Evolutionary conservation across 306 rosid species (phyloP), one percentile per base, ranked within the genome.

Genomic region (Medicago ruthenica): DNA sequence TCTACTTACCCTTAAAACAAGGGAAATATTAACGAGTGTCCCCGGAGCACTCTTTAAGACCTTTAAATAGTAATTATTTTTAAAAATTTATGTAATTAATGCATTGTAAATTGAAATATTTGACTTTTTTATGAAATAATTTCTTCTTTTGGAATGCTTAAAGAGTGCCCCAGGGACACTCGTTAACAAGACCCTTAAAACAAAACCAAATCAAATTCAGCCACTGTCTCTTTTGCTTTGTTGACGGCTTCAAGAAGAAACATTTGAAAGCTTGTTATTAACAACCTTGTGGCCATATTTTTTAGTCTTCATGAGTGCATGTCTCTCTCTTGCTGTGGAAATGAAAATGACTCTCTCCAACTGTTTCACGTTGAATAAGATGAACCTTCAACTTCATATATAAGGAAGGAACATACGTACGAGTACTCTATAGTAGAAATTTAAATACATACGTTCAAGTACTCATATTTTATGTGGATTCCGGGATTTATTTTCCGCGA

Each of bases 141-240:
- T n/a, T n/a, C n/a, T n/a, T n/a, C n/a, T n/a, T n/a, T n/a, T n/a
- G n/a, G n/a, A n/a, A n/a, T n/a, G n/a, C n/a, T n/a, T n/a, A n/a
- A n/a, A n/a, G n/a, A n/a, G n/a, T n/a, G n/a, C n/a, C n/a, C n/a
- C n/a, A n/a, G n/a, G n/a, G n/a, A n/a, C n/a, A n/a, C n/a, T n/a
- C n/a, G n/a, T n/a, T n/a, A n/a, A n/a, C n/a, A n/a, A n/a, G n/a
- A 92, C 89, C 96, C 79, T 27, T 79, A 12, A 60, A 21, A 69
- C 63, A 70, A 45, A 12, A 15, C 14, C 51, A 45, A 45, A 45
- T 45, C 51, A 45, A 70, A n/a, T n/a, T n/a, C n/a, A n/a, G n/a
- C n/a, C n/a, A n/a, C n/a, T n/a, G n/a, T 24, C 67, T 54, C 53
- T 8, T 67, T 31, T 44, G 10, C 41, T n/a, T 67, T 14, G 45